Conservation (phyloP, 352 stramenopile species). For the Pythium pectinolyticum region DNA sequence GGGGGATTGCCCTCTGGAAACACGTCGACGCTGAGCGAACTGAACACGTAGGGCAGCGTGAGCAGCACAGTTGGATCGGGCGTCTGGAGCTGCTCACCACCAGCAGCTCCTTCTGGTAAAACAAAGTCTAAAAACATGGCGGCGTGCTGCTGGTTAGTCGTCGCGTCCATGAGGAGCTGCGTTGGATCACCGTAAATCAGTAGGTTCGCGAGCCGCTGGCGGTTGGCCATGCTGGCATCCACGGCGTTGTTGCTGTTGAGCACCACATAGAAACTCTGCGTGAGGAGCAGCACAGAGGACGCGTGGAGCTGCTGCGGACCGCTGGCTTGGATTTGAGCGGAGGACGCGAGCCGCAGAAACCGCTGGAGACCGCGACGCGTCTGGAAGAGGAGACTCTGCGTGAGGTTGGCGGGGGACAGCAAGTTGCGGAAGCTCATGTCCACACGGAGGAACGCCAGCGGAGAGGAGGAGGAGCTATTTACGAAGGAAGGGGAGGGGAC, state of each 20-base stretch:
- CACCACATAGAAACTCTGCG: constrained; percentile 43
- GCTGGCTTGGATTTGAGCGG: constrained; percentile 25
- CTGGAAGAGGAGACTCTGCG: constrained; percentile 46
- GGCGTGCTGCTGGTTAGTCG: constrained; percentile 6
- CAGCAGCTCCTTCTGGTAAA: too few species aligned
- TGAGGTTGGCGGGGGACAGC: constrained; percentile 33
- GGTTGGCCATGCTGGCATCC: constrained; percentile 20
- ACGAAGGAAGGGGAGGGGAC: constrained; percentile 4
- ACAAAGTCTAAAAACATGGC: constrained; percentile 55
- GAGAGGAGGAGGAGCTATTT: background rate
- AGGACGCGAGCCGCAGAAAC: constrained; percentile 38
- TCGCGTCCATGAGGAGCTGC: constrained; percentile 13
- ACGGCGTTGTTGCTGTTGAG: constrained; percentile 22
- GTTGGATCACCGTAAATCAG: constrained; percentile 47
- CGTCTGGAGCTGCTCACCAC: constrained; percentile 13
- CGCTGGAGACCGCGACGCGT: constrained; percentile 41
- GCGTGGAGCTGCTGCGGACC: constrained; percentile 28
- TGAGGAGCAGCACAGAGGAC: constrained; percentile 41
- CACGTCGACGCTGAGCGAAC: constrained; percentile 41
- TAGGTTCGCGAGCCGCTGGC: constrained; percentile 40
- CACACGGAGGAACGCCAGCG: constrained; percentile 42
- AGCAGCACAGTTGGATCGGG: constrained; percentile 20
- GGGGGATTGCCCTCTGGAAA: constrained; percentile 42
- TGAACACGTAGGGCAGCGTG: constrained; percentile 50
- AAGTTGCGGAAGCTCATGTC: constrained; percentile 49